Evolutionary conservation across 1,139 yeast species (phyloP).

Genomic region (Yamadazyma epiphylla): DNA sequence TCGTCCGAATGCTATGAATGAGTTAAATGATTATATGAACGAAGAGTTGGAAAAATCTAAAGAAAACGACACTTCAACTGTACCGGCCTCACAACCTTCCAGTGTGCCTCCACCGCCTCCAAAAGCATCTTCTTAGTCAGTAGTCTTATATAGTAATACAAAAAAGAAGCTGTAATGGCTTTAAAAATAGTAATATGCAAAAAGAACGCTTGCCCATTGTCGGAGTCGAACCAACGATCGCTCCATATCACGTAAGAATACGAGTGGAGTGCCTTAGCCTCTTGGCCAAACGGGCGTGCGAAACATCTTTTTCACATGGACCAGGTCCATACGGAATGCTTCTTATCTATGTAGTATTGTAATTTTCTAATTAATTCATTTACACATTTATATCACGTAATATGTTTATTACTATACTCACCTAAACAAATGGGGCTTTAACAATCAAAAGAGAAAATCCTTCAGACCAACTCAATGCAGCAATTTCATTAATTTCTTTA

Average conservation of each 20-base stretch:
- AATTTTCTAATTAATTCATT: no score
- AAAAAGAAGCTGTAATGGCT: slow-evolving; percentile 2
- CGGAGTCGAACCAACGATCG: slow-evolving; percentile 57
- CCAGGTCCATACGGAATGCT: no score
- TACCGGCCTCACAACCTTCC: slow-evolving; percentile 11
- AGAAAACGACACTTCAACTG: slow-evolving; percentile 20
- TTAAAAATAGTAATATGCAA: slow-evolving; percentile 4
- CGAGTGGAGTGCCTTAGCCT: slow-evolving; percentile 58
- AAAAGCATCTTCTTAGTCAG: slow-evolving; percentile 3
- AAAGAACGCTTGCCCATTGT: slow-evolving; percentile 38
- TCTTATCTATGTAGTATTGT: no score
- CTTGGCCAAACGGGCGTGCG: slow-evolving; percentile 52
- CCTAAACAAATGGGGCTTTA: slow-evolving; percentile 10
- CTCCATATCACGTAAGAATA: no score
- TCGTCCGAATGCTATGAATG: slow-evolving; percentile 21
- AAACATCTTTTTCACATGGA: no score
- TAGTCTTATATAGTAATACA: slow-evolving; percentile 3
- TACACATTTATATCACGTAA: no score
- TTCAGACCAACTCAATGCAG: slow-evolving; percentile 7
- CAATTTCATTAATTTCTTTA: slow-evolving; percentile 10
- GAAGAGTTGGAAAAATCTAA: slow-evolving; percentile 45
- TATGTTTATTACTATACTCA: no score
- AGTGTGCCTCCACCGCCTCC: slow-evolving; percentile 35
- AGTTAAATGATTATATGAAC: slow-evolving; percentile 40
- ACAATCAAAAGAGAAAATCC: slow-evolving; percentile 11